A percentile compares a stretch with the other conserved stretches of the same genome.
These are phyloP conservation scores for Taphrina communis DNA, from an alignment of 1,139 yeast species.

Conservation along the genomic window DNA sequence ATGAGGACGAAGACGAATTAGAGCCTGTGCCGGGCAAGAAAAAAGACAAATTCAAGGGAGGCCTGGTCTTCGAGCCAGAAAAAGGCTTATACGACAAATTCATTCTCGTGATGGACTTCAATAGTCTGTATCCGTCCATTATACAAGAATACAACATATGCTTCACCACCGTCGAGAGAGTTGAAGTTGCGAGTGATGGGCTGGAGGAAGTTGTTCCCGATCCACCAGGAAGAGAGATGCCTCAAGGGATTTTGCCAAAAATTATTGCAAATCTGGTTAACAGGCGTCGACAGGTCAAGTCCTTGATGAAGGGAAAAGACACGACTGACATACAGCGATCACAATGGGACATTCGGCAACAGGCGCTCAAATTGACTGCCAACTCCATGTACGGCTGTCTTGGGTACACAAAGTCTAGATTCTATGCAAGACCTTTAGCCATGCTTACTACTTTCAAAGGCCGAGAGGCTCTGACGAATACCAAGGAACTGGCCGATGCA, in stretches of 20 bases:
- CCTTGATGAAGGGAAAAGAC: slow-evolving; percentile 73
- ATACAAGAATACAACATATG: slow-evolving; percentile 97
- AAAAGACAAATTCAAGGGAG: slow-evolving; percentile 91
- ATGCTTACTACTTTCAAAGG: slow-evolving; percentile 95
- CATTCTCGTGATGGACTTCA: slow-evolving; percentile 95
- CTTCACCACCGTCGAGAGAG: slow-evolving; percentile 89
- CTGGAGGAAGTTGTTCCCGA: slow-evolving; percentile 74
- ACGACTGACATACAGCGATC: slow-evolving; percentile 66
- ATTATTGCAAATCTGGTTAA: slow-evolving; percentile 81
- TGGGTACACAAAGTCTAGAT: slow-evolving; percentile 88
- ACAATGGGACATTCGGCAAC: slow-evolving; percentile 88
- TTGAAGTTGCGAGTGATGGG: slow-evolving; percentile 55
- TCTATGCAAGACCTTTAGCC: slow-evolving; percentile 94
- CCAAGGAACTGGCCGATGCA: slow-evolving; percentile 89
- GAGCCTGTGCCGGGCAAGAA: slow-evolving; percentile 58
- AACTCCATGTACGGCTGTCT: slow-evolving; percentile 99
- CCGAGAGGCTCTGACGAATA: slow-evolving; percentile 90
- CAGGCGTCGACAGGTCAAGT: slow-evolving; percentile 92
- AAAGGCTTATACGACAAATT: slow-evolving; percentile 90
- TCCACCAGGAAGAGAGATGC: slow-evolving; percentile 65
- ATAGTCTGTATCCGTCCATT: slow-evolving; percentile 94
- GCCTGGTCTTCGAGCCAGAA: slow-evolving; percentile 95
- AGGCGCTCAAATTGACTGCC: slow-evolving; percentile 94
- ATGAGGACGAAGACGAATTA: slow-evolving; percentile 49
- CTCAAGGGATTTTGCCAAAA: slow-evolving; percentile 84